Evolutionary conservation across 1,284 basidiomycete species (phyloP), one percentile per base, ranked within the genome.

Genomic region (Boletus semigastroideus): DNA sequence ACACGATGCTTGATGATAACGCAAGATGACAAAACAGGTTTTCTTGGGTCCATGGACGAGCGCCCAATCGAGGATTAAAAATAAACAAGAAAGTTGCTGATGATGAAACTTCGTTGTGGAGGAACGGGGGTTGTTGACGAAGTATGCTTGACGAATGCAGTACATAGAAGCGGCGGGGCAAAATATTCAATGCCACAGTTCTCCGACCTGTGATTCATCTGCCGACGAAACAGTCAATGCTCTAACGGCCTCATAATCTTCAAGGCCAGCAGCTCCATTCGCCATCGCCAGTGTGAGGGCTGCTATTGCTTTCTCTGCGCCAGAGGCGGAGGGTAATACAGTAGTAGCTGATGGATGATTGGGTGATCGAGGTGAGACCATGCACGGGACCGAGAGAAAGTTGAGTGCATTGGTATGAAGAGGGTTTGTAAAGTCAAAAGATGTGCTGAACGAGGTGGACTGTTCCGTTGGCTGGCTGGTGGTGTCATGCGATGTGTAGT

Each of bases 181-280:
- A 43, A 44, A 38, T 55, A 52, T 59, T 71, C 66, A 84, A 59
- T 79, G 74, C 85, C 85, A 88, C 66, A 87, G 71, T 58, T 85
- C 84, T 20, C 85, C 85, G 16, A 75, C 75, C 52, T 83, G 74
- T 46, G 62, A 65, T 52, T 80, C 78, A 33, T 75, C 64, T 42
- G 66, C 57, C 20, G 71, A 63, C 16, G 67, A 64, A 33, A 67
- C 68, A 49, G 81, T 71, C 40, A 76, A 64, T 28, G 72, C 69
- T 54, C 74, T 76, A 39, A 86, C 70, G 9, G 77, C 74, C 50
- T 74, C 72, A 55, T 87, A 88, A 60, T 88, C 86, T 51, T 72
- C 79, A 38, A 88, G 67, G 39, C 83, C 77, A 4, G 80, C 84
- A n/a, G 85, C 84, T 33, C 86, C 86, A 56, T 80, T 86, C 7